Base-by-base conservation (phyloP, 305 asterid species). In the Fraxinus nigra region DNA sequence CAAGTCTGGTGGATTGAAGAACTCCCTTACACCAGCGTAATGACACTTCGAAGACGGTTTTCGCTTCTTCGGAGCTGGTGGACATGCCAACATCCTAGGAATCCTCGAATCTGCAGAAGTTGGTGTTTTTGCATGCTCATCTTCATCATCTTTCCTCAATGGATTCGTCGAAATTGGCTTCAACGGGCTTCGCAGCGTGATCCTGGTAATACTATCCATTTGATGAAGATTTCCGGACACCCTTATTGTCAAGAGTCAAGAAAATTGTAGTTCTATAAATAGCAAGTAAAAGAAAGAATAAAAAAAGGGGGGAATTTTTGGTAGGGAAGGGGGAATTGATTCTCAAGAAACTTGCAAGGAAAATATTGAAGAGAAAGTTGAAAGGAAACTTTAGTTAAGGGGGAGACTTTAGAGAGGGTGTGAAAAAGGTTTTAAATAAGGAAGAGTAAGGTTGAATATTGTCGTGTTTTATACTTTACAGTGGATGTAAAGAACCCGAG, bases 1-100 rank as follows among this genome's bases (percentile, higher is more conserved):
- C 88, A 91, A 83, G 40, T 92, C 97, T 1, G 96, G 94, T 0
- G 97, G 97, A 51, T 79, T 86, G 82, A 94, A 91, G 75, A 90
- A 90, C 82, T 89, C 94, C 32, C 87, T 90, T 22, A 35, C 88
- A 28, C 90, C 87, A 33, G 85, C 84, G 63, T 83, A 85, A 54
- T 83, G 84, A 82, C 92, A 70, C 82, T 82, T 90, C 10, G 92
- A 79, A 56, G 94, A 80, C 5, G 75, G 75, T 75, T 90, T 94
- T 78, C 90, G 87, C 87, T 94, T 94, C 46, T 90, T 92, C 0
- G 97, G 96, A 67, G 98, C 88, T 0, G 96, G 93, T 3, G 97
- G 98, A 80, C 97, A 94, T 10, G 81, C 48, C 48, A 82, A 63
- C 56, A 61, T 86, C 13, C 59, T 73, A 4, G 93, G 72, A 33